Evolutionary conservation across 371 early-diverging fungal genomes (phyloP).

Genomic region (Mortierella sp.): DNA sequence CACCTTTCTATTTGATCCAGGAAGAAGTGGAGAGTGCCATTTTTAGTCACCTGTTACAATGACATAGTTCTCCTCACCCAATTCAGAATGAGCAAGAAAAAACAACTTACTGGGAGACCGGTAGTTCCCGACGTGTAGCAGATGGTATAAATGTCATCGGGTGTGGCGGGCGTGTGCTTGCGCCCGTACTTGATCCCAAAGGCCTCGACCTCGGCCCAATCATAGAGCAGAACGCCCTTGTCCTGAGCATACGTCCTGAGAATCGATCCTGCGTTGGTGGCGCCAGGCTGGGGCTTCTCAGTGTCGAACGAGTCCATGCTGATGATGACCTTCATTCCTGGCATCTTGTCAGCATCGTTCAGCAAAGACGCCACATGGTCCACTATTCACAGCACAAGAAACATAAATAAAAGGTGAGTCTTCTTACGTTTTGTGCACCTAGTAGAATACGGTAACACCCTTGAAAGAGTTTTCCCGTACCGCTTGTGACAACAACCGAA

Average conservation of each 20-base stretch:
- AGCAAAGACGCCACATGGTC: constrained; percentile 75
- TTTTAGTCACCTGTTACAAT: not conserved
- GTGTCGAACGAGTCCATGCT: constrained; percentile 78
- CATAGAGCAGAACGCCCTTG: constrained; percentile 64
- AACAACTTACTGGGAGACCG: constrained; percentile 72
- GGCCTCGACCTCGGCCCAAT: constrained; percentile 75
- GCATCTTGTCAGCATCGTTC: constrained; percentile 66
- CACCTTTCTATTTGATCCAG: constrained; percentile 67
- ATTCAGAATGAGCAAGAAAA: not conserved
- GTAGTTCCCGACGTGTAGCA: constrained; percentile 97
- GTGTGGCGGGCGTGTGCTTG: constrained; percentile 58
- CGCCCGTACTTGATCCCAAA: constrained; percentile 42
- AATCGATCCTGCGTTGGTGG: constrained; percentile 53
- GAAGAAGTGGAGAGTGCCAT: not conserved
- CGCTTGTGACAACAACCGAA: constrained; percentile 75
- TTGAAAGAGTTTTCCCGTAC: constrained; percentile 14
- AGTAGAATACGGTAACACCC: not conserved
- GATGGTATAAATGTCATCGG: constrained; percentile 86
- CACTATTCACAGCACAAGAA: constrained; percentile 24
- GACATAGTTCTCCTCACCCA: not conserved
- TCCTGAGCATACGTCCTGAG: constrained; percentile 66
- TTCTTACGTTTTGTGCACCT: too few relatives aligned
- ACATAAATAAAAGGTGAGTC: not conserved
- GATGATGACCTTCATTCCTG: constrained; percentile 79
- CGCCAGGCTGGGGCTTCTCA: constrained; percentile 50